These are phyloP conservation scores for Gyrodon lividus DNA, from an alignment of 768 basidiomycete genomes.

Conservation along the genomic window DNA sequence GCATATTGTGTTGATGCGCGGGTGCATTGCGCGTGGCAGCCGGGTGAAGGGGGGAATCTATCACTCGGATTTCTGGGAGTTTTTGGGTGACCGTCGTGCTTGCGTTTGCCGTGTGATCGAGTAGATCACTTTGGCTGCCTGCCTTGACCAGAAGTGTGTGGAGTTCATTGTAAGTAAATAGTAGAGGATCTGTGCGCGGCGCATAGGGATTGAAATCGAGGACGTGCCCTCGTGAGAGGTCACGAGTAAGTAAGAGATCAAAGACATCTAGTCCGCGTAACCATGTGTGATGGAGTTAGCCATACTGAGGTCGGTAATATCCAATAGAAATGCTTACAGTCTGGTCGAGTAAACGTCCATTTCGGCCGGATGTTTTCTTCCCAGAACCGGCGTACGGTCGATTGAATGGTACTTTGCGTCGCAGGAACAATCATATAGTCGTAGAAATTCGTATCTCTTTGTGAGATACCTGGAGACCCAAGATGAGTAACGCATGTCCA, in stretches of 20 bases:
- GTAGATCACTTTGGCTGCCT: neutral
- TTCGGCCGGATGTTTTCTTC: constrained; percentile 55
- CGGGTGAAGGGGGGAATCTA: constrained; percentile 76
- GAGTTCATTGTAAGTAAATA: constrained; percentile 84
- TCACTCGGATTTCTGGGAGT: constrained; percentile 54
- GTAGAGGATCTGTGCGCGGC: constrained; percentile 79
- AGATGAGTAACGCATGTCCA: neutral
- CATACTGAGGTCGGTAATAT: neutral
- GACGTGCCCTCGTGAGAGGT: constrained; percentile 72
- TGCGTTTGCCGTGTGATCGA: neutral
- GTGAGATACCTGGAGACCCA: constrained; percentile 63
- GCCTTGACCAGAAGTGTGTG: constrained; percentile 33
- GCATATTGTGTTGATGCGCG: constrained; percentile 81
- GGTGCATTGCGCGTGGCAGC: constrained; percentile 67
- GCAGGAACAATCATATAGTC: constrained; percentile 71
- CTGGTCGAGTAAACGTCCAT: constrained; percentile 50
- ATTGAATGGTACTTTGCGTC: constrained; percentile 52
- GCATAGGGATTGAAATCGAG: constrained; percentile 92
- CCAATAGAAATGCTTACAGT: constrained; percentile 55
- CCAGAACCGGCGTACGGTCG: constrained; percentile 64
- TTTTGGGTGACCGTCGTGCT: neutral
- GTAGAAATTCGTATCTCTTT: constrained; percentile 88
- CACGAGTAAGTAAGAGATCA: constrained; percentile 84
- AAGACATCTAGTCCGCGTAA: constrained; percentile 54
- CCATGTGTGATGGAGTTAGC: neutral